phyloP scores from a whole-genome alignment of 1,139 yeast species.

The Pneumocystis wakefieldiae region DNA sequence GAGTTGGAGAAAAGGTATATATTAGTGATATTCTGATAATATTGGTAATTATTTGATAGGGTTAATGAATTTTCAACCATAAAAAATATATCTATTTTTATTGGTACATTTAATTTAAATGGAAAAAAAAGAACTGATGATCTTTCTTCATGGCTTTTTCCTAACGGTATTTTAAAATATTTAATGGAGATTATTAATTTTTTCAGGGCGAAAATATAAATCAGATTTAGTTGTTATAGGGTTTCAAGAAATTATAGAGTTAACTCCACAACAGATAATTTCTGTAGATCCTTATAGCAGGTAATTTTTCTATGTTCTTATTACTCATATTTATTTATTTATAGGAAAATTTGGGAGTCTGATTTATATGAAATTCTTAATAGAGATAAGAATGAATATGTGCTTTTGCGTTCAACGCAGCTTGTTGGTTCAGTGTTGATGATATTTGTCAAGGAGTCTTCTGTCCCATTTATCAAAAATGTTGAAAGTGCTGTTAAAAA shows the following conservation, averaged over 20 bases:
- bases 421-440: slow-evolving; percentile 81
- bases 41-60: background rate
- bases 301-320: slow-evolving; percentile 7
- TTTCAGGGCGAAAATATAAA: slow-evolving; percentile 27
- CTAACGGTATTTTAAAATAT: slow-evolving; percentile 30
- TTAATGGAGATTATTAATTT: background rate
- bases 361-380: slow-evolving; percentile 47
- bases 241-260: slow-evolving; percentile 80
- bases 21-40: background rate
- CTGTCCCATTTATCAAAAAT: slow-evolving; percentile 49
- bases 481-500: slow-evolving; percentile 70
- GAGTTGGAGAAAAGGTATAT: slow-evolving; percentile 33
- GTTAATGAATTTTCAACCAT: slow-evolving; percentile 46
- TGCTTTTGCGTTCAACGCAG: slow-evolving; percentile 70
- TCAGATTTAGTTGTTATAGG: slow-evolving; percentile 68
- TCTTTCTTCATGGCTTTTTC: slow-evolving; percentile 68
- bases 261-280: slow-evolving; percentile 80
- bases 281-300: slow-evolving; percentile 62
- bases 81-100: slow-evolving; percentile 47
- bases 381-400: slow-evolving; percentile 36
- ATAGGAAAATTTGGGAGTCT: slow-evolving; percentile 53
- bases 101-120: slow-evolving; percentile 80
- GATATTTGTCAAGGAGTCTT: slow-evolving; percentile 50
- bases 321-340: background rate
- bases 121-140: slow-evolving; percentile 41